Conservation (phyloP, 441 rosid species). For the Corymbia calophylla region DNA sequence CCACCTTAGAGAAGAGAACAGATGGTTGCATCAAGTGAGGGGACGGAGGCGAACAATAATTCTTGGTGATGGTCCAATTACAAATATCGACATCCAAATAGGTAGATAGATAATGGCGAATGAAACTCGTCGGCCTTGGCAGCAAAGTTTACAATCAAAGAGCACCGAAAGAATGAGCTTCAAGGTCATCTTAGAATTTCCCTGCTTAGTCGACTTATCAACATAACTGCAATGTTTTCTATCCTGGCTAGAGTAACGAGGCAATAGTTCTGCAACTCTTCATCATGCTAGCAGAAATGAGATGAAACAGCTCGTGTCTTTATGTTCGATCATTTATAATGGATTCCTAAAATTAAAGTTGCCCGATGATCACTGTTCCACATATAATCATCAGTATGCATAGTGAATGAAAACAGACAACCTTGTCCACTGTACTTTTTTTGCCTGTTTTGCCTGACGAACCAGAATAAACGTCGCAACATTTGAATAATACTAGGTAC, state of each 20-base stretch:
- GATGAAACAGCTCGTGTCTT: neutral
- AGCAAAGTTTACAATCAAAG: neutral
- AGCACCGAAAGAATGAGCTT: neutral
- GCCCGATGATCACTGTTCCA: neutral
- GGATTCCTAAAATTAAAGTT: neutral
- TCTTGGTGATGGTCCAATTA: neutral
- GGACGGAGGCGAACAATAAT: neutral
- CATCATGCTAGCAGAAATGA: neutral
- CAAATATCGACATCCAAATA: neutral
- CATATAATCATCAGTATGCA: neutral
- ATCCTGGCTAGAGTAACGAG: neutral
- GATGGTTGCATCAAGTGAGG: neutral
- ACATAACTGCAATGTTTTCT: neutral
- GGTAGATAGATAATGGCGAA: neutral
- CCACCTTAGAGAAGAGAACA: conserved; percentile 32
- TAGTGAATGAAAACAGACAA: neutral
- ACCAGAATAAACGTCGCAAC: neutral
- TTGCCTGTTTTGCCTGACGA: neutral
- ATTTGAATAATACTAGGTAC: neutral
- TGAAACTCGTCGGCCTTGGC: neutral
- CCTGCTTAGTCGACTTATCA: neutral
- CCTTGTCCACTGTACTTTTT: neutral
- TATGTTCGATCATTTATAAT: neutral
- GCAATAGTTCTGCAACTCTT: neutral
- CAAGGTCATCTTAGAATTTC: neutral